phyloP scores from a whole-genome alignment of 2,329 filamentous ascomycete genomes.

The Aspergillus unguis region DNA sequence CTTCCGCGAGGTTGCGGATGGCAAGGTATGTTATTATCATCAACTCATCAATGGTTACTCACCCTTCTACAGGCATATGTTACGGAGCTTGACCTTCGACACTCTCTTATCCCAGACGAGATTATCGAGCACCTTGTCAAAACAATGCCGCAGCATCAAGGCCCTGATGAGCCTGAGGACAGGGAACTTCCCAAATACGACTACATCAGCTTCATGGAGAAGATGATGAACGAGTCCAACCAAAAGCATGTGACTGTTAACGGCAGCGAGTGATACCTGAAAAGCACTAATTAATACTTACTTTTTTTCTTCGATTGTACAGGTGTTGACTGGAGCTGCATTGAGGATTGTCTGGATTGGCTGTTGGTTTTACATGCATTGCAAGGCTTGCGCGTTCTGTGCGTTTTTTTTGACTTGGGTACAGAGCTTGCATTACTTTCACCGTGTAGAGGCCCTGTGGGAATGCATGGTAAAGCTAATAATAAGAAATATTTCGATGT shows the following conservation, averaged over 20 bases:
- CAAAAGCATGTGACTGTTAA: conserved; percentile 22
- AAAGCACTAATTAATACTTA: not conserved
- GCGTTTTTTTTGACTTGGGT: conserved; percentile 7
- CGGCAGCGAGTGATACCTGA: conserved; percentile 12
- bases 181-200: conserved; percentile 84
- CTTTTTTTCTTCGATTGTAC: conserved; percentile 17
- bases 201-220: conserved; percentile 97
- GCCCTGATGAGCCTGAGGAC: conserved; percentile 82
- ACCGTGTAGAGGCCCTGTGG: not conserved
- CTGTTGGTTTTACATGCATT: conserved; percentile 28
- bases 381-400: conserved; percentile 23
- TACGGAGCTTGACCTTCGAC: conserved; percentile 92
- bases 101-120: conserved; percentile 93
- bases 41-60: not conserved
- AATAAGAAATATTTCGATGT: not conserved
- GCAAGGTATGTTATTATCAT: conserved; percentile 59
- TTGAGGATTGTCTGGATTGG: conserved; percentile 18
- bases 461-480: not conserved
- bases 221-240: conserved; percentile 57
- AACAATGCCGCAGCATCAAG: conserved; percentile 79
- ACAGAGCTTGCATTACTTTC: not conserved
- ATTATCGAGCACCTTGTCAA: conserved; percentile 89
- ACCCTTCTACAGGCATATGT: conserved; percentile 68
- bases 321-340: conserved; percentile 26
- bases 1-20: conserved; percentile 95